These are phyloP conservation scores for Crithidia bombi DNA, from an alignment of 208 protist species.

Conservation along the genomic window DNA sequence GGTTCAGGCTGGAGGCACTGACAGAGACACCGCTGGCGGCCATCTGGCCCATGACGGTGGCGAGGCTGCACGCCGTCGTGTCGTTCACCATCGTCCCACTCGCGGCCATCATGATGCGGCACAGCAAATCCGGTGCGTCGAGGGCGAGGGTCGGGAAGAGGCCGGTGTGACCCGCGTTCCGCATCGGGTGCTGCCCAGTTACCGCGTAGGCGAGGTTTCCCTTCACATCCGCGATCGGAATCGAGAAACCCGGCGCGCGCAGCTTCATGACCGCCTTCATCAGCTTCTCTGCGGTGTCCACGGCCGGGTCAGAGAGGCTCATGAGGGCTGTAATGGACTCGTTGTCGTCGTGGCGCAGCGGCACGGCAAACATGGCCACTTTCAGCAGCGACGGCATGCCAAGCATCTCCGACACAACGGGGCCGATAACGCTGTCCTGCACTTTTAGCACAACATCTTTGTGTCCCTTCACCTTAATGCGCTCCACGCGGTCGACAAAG, in stretches of 20 bases:
- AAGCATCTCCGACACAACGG: conserved; percentile 49
- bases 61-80: conserved; percentile 10
- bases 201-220: conserved; percentile 67
- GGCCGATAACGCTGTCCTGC: conserved; percentile 56
- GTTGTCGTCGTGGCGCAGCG: conserved; percentile 47
- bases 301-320: conserved; percentile 36
- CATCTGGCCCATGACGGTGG: conserved; percentile 11
- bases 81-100: neutral
- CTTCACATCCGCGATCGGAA: conserved; percentile 47
- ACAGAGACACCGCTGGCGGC: conserved; percentile 10
- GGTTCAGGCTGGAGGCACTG: conserved; percentile 12
- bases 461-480: conserved; percentile 53
- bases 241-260: conserved; percentile 59
- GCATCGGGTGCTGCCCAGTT: conserved; percentile 47
- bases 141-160: conserved; percentile 46
- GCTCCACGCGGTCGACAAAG: conserved; percentile 46
- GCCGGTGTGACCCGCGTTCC: conserved; percentile 45
- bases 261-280: conserved; percentile 47
- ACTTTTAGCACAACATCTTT: conserved; percentile 54
- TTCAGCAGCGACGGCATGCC: conserved; percentile 40
- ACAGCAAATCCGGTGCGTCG: conserved; percentile 26
- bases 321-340: conserved; percentile 45
- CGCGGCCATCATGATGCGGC: conserved; percentile 13
- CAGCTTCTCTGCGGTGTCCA: conserved; percentile 49
- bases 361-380: conserved; percentile 48